Evolutionary conservation across 768 basidiomycete species (phyloP), one percentile per base, ranked within the genome.

Genomic region (Agaricus subrufescens): DNA sequence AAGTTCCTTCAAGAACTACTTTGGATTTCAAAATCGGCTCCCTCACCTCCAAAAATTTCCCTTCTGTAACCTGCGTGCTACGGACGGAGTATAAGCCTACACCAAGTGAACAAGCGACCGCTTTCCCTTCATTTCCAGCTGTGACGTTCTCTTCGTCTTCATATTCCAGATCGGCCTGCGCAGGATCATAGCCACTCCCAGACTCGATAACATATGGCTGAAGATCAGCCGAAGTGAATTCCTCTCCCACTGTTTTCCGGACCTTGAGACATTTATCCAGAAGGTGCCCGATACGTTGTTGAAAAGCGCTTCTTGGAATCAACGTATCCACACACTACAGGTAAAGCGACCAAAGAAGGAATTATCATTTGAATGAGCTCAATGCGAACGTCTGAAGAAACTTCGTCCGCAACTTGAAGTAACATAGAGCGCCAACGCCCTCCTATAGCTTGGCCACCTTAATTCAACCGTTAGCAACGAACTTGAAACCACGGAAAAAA

Each of bases 391-490:
- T 29, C 7, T 15, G 25, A 3, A 42, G 45, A 43, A 46, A 46
- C 49, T 39, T 56, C 58, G 50, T 60, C 37, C 40, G 59, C 34
- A 49, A 65, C 50, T 59, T 60, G 54, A 9, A 61, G 62, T 5
- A 73, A 71, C 40, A 78, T 62, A n/a, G 75, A 69, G 8, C 75
- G 71, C 75, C 77, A 79, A 45, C 73, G 67, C 23, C 74, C 72
- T 4, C 73, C 67, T 25, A 77, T 66, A 5, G 75, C 70, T 54
- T 78, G 75, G 29, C 71, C 73, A 63, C 76, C 77, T 78, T 54
- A 47, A 43, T 19, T 19, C 19, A 19, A 19, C 19, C 19, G 19
- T 19, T 19, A 19, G 19, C 19, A 19, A 19, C 19, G 19, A 19
- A 19, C 19, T 19, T 19, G 19, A 9, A 15, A 30, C 6, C 2